Conservation (phyloP, 129 eudicot genomes). For the Chrysanthemum makinoi region DNA sequence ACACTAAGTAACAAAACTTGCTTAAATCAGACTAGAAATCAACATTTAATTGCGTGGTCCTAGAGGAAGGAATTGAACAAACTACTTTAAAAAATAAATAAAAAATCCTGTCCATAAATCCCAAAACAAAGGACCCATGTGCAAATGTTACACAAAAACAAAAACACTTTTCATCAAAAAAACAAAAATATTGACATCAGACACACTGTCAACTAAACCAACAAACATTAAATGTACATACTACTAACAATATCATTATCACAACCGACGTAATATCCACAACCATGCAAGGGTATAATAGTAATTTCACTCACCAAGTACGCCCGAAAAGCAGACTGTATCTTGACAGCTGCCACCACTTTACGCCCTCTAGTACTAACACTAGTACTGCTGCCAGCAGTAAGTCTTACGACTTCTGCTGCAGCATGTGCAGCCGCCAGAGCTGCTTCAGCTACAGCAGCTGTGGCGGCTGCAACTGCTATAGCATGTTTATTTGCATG, state of each 20-base stretch:
- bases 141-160: conserved; percentile 29
- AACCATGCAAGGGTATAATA: conserved; percentile 6
- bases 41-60: conserved; percentile 10
- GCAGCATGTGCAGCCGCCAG: conserved; percentile 97
- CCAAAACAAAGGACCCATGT: conserved; percentile 27
- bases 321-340: conserved; percentile 92
- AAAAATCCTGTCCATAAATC: conserved; percentile 16
- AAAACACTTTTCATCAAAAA: conserved; percentile 9
- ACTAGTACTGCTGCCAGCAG: conserved; percentile 37
- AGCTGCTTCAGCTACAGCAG: conserved; percentile 95
- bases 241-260: conserved; percentile 18
- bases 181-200: background rate
- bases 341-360: conserved; percentile 62
- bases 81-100: background rate
- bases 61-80: background rate
- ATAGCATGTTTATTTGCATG: conserved; percentile 79
- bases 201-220: conserved; percentile 18
- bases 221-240: conserved; percentile 5
- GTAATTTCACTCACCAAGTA: conserved; percentile 63
- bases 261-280: conserved; percentile 21
- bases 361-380: conserved; percentile 23
- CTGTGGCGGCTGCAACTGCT: conserved; percentile 97
- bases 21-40: background rate
- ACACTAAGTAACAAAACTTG: background rate
- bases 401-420: conserved; percentile 86